Conservation (phyloP, 2,329 filamentous ascomycete species). For the Aureobasidium pullulans region DNA sequence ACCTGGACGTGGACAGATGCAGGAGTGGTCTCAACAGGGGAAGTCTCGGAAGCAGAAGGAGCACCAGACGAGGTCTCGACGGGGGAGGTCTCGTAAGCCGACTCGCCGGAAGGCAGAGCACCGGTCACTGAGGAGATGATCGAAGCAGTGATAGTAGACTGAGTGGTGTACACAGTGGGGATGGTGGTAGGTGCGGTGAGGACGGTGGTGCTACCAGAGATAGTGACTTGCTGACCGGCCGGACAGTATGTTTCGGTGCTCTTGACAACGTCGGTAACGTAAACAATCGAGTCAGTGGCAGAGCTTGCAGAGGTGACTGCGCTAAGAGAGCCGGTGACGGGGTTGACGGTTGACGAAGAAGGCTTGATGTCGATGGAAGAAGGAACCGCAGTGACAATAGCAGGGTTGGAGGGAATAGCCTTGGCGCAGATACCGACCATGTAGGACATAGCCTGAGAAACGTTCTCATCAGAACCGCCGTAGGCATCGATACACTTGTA, state of each 20-base stretch:
- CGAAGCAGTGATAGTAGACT: conserved; percentile 13
- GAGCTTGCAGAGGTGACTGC: not conserved
- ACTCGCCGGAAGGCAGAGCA: conserved; percentile 16
- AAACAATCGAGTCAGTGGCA: conserved; percentile 5
- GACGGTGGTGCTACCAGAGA: not conserved
- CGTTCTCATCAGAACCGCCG: conserved; percentile 57
- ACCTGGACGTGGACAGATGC: conserved; percentile 8
- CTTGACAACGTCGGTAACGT: conserved; percentile 19
- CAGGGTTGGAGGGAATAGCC: conserved; percentile 70
- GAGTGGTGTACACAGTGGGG: conserved; percentile 12
- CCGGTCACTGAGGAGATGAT: conserved; percentile 5
- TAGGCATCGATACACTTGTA: conserved; percentile 75
- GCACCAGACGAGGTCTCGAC: conserved; percentile 18
- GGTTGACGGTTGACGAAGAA: conserved; percentile 26
- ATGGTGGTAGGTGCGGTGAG: conserved; percentile 2
- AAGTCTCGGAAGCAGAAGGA: conserved; percentile 15
- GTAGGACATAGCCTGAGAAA: conserved; percentile 68
- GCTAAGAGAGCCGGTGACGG: conserved; percentile 14
- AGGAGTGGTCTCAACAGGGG: conserved; percentile 2
- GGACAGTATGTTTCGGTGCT: conserved; percentile 31
- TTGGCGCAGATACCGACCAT: conserved; percentile 86
- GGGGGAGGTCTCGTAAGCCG: conserved; percentile 17
- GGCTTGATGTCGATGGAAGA: conserved; percentile 46
- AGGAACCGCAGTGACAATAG: conserved; percentile 69
- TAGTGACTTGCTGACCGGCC: conserved; percentile 12